Evolutionary conservation across 2,329 filamentous ascomycete species (phyloP).

Genomic region (Aspergillus quadrilineatus): DNA sequence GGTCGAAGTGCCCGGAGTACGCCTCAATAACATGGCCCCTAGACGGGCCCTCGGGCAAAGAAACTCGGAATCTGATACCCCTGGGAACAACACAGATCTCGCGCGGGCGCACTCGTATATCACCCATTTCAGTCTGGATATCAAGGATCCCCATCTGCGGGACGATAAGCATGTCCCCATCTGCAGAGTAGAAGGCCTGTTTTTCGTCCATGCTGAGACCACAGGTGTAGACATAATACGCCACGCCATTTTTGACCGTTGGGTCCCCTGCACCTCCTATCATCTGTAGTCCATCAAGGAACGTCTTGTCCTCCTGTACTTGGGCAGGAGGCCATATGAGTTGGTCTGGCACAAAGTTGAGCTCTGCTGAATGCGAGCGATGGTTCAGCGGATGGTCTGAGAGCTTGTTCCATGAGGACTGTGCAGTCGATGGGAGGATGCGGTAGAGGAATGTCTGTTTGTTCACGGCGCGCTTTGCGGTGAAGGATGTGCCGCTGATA

Average conservation of each 20-base stretch:
- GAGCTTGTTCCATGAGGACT: constrained; percentile 2
- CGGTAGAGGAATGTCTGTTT: constrained; percentile 9
- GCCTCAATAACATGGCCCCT: constrained; percentile 9
- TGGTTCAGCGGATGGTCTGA: constrained; percentile 7
- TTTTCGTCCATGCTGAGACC: constrained; percentile 4
- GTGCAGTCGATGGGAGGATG: constrained; percentile 7
- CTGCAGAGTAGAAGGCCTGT: constrained; percentile 9
- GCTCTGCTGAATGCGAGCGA: background rate
- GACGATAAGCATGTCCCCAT: constrained; percentile 7
- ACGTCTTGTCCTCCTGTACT: constrained; percentile 3
- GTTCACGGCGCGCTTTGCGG: constrained; percentile 7
- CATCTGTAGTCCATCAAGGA: constrained; percentile 5
- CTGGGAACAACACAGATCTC: constrained; percentile 6
- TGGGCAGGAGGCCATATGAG: constrained; percentile 2
- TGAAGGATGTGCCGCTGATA: constrained; percentile 9
- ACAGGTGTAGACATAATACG: constrained; percentile 8
- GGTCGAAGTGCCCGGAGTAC: constrained; percentile 6
- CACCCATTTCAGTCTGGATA: constrained; percentile 8
- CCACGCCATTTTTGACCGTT: constrained; percentile 4
- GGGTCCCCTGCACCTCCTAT: constrained; percentile 7
- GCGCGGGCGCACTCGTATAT: constrained; percentile 2
- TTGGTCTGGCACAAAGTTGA: constrained; percentile 7
- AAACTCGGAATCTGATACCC: constrained; percentile 5
- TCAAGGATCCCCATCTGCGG: constrained; percentile 2
- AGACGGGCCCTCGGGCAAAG: constrained; percentile 1